Percentiles rank a stretch among this genome's conserved stretches.
These are phyloP conservation scores for Dalechampia spathulata DNA, from an alignment of 441 rosid genomes.

Conservation along the genomic window DNA sequence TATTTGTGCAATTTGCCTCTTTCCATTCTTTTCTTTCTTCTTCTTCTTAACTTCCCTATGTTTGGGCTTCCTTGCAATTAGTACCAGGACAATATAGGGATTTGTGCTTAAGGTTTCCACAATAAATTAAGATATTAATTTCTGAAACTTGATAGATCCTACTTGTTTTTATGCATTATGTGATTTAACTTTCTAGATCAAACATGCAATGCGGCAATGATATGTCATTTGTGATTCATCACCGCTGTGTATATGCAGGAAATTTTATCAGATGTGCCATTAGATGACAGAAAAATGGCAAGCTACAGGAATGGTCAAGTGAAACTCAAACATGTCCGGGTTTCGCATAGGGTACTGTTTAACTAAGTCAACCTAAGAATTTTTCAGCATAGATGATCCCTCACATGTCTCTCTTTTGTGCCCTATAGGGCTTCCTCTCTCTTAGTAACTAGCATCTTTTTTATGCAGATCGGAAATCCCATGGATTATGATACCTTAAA, in stretches of 20 bases:
- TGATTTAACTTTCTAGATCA: slow-evolving; percentile 1
- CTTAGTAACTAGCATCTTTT: slow-evolving; percentile 14
- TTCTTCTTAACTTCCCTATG: not conserved
- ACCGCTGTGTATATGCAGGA: slow-evolving; percentile 42
- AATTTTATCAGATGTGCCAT: slow-evolving; percentile 79
- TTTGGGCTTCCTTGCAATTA: too few species aligned
- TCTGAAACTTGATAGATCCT: slow-evolving; percentile 2
- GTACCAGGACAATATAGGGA: too few species aligned
- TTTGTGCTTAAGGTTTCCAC: slow-evolving; percentile 2
- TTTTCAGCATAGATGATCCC: not conserved
- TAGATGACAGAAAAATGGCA: slow-evolving; percentile 57
- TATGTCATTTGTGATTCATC: slow-evolving; percentile 2
- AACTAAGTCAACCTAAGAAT: slow-evolving; percentile 3
- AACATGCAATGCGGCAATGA: not conserved
- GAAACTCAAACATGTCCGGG: slow-evolving; percentile 48
- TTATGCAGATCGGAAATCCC: slow-evolving; percentile 78
- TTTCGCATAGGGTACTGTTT: slow-evolving; percentile 59
- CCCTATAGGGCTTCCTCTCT: slow-evolving; percentile 5
- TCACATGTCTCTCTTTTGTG: not conserved
- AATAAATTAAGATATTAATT: not conserved
- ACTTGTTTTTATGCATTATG: not conserved
- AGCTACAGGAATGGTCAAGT: slow-evolving; percentile 29
- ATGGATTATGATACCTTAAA: slow-evolving; percentile 68
- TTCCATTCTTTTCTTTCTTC: not conserved
- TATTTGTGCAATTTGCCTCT: not conserved